Evolutionary conservation across 495 filamentous ascomycete species (phyloP).

Genomic region (Xylaria curta): DNA sequence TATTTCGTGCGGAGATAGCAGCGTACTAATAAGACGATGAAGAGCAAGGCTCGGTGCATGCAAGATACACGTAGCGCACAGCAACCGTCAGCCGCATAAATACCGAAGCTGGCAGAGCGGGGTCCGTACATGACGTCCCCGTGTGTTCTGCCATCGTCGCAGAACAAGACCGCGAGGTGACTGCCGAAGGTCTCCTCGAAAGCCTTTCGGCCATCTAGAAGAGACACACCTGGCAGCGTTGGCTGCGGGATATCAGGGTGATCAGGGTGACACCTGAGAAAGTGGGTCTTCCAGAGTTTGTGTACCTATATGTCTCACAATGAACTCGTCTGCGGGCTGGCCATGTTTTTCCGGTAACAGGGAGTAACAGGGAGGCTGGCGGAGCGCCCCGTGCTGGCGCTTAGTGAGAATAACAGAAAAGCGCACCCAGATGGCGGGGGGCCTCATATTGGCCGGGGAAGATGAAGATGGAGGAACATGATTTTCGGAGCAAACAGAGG

Average conservation of each 20-base stretch:
- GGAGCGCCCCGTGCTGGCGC: neutral
- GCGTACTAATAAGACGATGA: neutral
- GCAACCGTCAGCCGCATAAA: neutral
- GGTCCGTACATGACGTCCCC: neutral
- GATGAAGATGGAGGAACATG: neutral
- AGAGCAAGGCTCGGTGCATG: too few species aligned
- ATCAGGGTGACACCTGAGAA: neutral
- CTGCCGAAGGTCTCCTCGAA: neutral
- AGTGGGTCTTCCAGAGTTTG: neutral
- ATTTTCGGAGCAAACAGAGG: constrained; percentile 13
- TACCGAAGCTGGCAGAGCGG: neutral
- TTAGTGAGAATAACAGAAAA: neutral
- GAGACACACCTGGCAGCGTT: neutral
- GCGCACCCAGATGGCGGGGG: neutral
- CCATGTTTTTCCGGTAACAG: neutral
- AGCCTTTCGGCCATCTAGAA: constrained; percentile 15
- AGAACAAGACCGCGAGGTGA: neutral
- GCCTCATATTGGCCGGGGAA: neutral
- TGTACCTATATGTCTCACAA: neutral
- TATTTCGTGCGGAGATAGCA: neutral
- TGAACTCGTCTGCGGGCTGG: neutral
- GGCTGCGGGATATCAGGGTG: neutral
- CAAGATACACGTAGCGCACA: too few species aligned
- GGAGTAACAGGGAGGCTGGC: too few species aligned
- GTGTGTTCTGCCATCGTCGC: neutral